Evolutionary conservation across 495 filamentous ascomycete species (phyloP).

Genomic region (Chlorociboria aeruginascens): DNA sequence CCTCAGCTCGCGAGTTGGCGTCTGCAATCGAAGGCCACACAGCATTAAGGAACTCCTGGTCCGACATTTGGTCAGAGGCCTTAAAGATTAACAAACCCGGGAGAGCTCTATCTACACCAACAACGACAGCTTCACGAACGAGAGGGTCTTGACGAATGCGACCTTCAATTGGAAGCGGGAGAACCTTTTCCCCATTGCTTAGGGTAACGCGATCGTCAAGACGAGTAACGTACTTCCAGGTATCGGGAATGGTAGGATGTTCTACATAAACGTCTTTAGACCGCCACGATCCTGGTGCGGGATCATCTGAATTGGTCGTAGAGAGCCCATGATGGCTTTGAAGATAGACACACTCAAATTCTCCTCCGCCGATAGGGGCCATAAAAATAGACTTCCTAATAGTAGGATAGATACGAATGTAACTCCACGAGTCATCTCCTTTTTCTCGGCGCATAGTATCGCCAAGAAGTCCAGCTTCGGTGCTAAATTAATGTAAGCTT

Average conservation of each 20-base stretch:
- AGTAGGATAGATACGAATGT: conserved; percentile 20
- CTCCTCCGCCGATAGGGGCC: conserved; percentile 27
- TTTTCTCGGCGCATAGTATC: neutral
- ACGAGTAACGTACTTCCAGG: conserved; percentile 54
- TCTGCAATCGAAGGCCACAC: conserved; percentile 37
- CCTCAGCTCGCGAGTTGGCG: conserved; percentile 38
- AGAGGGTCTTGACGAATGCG: conserved; percentile 35
- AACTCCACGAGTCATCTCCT: conserved; percentile 31
- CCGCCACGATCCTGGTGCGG: conserved; percentile 29
- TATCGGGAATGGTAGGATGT: conserved; percentile 43
- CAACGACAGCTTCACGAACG: conserved; percentile 45
- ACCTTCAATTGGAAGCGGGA: conserved; percentile 52
- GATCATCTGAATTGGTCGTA: conserved; percentile 38
- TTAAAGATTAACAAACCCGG: conserved; percentile 44
- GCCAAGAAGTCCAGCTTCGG: neutral
- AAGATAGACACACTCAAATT: conserved; percentile 36
- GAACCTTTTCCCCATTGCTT: conserved; percentile 56
- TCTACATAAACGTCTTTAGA: conserved; percentile 51
- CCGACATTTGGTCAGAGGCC: conserved; percentile 19
- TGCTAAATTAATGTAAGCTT: neutral
- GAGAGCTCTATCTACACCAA: conserved; percentile 37
- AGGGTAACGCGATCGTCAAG: conserved; percentile 54
- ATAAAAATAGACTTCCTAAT: conserved; percentile 24
- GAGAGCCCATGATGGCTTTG: conserved; percentile 37
- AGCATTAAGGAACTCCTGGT: conserved; percentile 28